Conservation (phyloP, 257 asterid genomes). For the Rauvolfia tetraphylla region DNA sequence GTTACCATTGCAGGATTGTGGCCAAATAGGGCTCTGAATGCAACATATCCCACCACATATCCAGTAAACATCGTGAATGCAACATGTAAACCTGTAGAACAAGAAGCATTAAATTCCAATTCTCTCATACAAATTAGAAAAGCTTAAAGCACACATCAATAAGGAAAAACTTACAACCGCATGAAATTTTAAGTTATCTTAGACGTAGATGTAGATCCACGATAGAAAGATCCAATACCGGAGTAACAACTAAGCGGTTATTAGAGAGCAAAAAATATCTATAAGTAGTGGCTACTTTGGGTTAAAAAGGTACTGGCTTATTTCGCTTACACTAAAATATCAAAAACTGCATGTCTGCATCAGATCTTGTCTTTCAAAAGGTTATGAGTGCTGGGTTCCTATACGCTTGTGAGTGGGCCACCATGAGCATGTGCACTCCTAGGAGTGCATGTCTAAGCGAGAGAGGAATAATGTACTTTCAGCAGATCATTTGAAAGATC, state of each 20-base stretch:
- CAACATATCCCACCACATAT: slow-evolving; percentile 77
- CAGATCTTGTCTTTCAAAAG: neutral
- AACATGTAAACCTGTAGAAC: slow-evolving; percentile 73
- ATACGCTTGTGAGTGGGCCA: neutral
- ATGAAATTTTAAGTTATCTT: too few relatives aligned
- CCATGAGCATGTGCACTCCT: neutral
- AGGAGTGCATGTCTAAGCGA: neutral
- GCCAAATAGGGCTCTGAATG: slow-evolving; percentile 87
- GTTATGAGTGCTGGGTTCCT: too few relatives aligned
- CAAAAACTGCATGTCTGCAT: neutral
- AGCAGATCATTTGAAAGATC: neutral
- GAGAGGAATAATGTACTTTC: neutral
- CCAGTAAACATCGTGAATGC: slow-evolving; percentile 83
- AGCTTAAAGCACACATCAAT: neutral
- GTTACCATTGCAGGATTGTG: slow-evolving; percentile 74
- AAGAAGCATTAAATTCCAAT: slow-evolving; percentile 1
- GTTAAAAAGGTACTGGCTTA: neutral
- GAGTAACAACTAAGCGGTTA: neutral
- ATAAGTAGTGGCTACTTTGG: neutral
- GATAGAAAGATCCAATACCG: neutral
- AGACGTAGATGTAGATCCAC: neutral
- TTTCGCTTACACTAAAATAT: neutral
- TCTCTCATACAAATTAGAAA: neutral
- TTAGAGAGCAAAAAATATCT: neutral
- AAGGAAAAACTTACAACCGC: too few relatives aligned